Evolutionary conservation across 2,329 filamentous ascomycete genomes (phyloP), one percentile per base, ranked within the genome.

Genomic region (Diplocarpon mali): DNA sequence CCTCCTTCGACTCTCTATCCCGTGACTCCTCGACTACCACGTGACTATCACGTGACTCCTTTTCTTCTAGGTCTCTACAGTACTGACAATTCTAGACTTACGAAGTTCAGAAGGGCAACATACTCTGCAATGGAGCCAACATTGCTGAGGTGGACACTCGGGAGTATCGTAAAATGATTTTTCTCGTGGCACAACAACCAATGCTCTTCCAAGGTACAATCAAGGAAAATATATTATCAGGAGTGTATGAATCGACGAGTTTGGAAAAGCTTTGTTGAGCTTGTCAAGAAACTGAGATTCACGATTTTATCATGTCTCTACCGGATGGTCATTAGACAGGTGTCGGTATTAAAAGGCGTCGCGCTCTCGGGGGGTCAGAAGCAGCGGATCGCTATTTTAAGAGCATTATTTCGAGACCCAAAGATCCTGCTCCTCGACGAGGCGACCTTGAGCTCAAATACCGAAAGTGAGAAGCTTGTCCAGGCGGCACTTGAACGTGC

Each of bases 121-220:
- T 92, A 43, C 66, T 79, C 0, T 74, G 78, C 58, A 79, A 85
- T 58, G 76, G 71, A 5, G 66, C 68, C 40, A 71, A 81, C 53
- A 76, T 88, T 35, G 61, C 66, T 1, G 59, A 68, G 1, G 60
- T 86, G 42, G 74, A 80, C 44, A 69, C 82, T 0, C 70, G 70
- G 48, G 64, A 71, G 14, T 86, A 86, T 59, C 75, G 84, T 34
- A 69, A 70, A 45, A 65, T 75, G 30, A 68, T 88, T 11, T 80
- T 81, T 1, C 71, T 89, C 0, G 84, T 89, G 0, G 77, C 81
- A 3, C 84, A 89, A 61, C 83, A 89, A 59, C 73, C 84, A 8
- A 80, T 78, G 0, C 69, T 89, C 57, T 58, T 58, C 17, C 77
- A 80, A 60, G 71, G 73, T 11, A 77, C 76, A 1, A 70, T 87